Evolutionary conservation across 345 rosid species (phyloP), one percentile per base, ranked within the genome.

Genomic region (Salix caprea): DNA sequence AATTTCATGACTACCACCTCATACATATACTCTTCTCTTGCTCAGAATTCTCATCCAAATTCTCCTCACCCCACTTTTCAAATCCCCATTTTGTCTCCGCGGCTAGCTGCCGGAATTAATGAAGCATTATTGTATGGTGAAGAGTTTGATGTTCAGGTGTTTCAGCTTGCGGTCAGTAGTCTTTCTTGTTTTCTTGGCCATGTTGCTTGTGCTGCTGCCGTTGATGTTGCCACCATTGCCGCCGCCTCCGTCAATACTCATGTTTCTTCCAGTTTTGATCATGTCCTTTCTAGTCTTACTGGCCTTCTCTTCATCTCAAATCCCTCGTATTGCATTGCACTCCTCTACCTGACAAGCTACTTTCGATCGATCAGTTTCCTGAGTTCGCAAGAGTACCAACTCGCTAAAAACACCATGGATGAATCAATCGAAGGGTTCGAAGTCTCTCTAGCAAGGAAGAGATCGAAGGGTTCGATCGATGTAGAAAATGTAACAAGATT

Each of bases 221-320:
- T 26, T 40, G 58, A 5, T 69, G 24, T 24, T 69, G 72, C 72
- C 72, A 28, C 72, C 72, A 16, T 24, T 69, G 54, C 72, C 72
- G 0, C 72, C 56, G 18, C 72, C 72, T 12, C 56, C 72, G 1
- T 23, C 54, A 18, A 13, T 69, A 15, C 11, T 69, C 0, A 14
- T 69, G 26, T 44, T 23, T 12, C 58, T 69, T n/a, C 72, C 72
- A 14, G 56, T 69, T 42, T 14, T 69, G 54, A 40, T 69, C 52
- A 40, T 69, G 72, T 44, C 18, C 23, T 26, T 69, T 28, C 72
- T 69, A 14, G 11, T 69, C 2, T 13, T 28, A 2, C 13, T 69
- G 18, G 72, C 72, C 23, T 44, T 69, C 48, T 69, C 72, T 16
- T 34, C 68, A 7, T 28, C 36, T 13, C 68, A 30, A 14, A 32